Evolutionary conservation across 345 rosid species (phyloP).

Genomic region (Ailanthus altissimus): DNA sequence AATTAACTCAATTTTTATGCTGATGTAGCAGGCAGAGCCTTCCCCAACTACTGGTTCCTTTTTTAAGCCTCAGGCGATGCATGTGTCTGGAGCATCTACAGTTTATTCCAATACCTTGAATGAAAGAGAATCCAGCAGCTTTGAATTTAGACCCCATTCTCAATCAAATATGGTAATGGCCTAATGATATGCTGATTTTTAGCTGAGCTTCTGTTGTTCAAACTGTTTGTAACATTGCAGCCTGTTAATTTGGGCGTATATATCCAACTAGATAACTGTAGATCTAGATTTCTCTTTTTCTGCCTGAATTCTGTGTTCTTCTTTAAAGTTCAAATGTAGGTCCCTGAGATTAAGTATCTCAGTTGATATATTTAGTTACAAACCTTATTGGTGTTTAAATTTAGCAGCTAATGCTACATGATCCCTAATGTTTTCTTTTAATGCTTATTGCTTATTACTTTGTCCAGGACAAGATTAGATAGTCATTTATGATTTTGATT

Average conservation of each 20-base stretch:
- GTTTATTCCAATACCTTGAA: constrained; percentile 45
- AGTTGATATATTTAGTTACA: neutral
- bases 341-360: neutral
- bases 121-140: constrained; percentile 54
- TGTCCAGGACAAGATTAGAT: neutral
- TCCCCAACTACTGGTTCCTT: constrained; percentile 96
- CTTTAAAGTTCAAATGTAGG: neutral
- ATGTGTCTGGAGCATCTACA: constrained; percentile 37
- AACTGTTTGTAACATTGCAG: neutral
- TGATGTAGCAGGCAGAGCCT: constrained; percentile 77
- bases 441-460: neutral
- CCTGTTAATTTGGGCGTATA: neutral
- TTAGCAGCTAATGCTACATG: neutral
- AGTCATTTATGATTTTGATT: neutral
- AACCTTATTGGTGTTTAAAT: neutral
- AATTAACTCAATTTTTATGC: constrained; percentile 7
- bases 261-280: neutral
- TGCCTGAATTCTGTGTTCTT: neutral
- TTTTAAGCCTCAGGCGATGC: constrained; percentile 55
- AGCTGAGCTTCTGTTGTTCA: constrained; percentile 3
- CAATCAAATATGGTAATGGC: constrained; percentile 68
- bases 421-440: neutral
- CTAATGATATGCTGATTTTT: constrained; percentile 15
- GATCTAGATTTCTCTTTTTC: neutral
- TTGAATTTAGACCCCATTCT: constrained; percentile 76